These are phyloP conservation scores for Cardamine resedifolia DNA, from an alignment of 345 rosid species.

Conservation along the genomic window DNA sequence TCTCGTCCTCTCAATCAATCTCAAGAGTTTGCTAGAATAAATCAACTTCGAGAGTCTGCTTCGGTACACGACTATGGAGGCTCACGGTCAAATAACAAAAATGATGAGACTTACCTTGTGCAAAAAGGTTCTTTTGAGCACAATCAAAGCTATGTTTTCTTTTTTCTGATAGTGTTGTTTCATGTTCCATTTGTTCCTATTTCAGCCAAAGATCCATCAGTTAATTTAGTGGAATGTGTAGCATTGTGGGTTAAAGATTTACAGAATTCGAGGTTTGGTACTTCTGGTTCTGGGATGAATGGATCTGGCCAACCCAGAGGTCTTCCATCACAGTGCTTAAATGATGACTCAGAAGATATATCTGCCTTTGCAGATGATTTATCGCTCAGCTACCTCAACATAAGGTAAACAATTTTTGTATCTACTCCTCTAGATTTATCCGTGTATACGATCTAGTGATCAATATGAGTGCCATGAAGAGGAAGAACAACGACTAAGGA, in stretches of 20 bases:
- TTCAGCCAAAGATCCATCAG: neutral
- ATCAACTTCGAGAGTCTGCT: slow-evolving; percentile 46
- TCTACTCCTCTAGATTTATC: slow-evolving; percentile 10
- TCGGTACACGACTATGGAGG: slow-evolving; percentile 47
- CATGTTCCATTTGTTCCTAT: slow-evolving; percentile 5
- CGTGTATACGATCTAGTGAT: neutral
- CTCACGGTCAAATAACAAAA: slow-evolving; percentile 42
- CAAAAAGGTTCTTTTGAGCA: slow-evolving; percentile 56
- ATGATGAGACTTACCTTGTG: slow-evolving; percentile 36
- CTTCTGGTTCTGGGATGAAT: slow-evolving; percentile 47
- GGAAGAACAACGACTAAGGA: slow-evolving; percentile 47
- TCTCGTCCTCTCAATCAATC: slow-evolving; percentile 46
- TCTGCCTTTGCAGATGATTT: slow-evolving; percentile 38
- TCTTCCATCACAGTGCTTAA: slow-evolving; percentile 45
- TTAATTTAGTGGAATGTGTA: neutral
- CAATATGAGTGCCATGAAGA: slow-evolving; percentile 45
- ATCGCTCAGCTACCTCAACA: neutral
- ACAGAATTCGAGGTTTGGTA: slow-evolving; percentile 61
- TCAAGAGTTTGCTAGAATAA: slow-evolving; percentile 39
- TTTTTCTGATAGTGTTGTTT: neutral
- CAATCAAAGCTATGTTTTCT: slow-evolving; percentile 35
- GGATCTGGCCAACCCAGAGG: slow-evolving; percentile 14
- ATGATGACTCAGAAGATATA: slow-evolving; percentile 35
- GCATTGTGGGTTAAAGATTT: neutral
- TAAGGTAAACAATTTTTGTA: slow-evolving; percentile 22